Base-by-base conservation (phyloP, 495 filamentous ascomycete genomes). In the Cairneyella variabilis region DNA sequence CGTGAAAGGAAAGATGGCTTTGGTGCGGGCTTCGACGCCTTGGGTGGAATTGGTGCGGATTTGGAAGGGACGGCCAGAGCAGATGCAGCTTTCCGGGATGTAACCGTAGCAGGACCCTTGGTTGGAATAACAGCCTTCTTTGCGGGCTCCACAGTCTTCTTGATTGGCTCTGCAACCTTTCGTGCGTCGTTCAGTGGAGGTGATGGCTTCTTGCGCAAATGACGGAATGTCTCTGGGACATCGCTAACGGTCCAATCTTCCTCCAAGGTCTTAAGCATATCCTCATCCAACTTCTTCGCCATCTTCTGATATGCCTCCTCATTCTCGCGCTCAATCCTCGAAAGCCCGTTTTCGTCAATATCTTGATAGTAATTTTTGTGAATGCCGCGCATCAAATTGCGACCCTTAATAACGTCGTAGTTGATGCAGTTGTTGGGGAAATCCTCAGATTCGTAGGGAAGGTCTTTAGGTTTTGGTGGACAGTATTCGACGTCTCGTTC, bases 391-490 rank as follows among this genome's bases (percentile, higher is more conserved):
- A 86, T 86, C 20, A 90, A 69, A 57, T 92, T 93, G 53, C 77
- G 72, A 0, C 63, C 67, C 52, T 77, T 75, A 20, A 82, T 42
- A 1, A 66, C 66, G 39, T 72, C 67, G 30, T 61, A 61, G 25
- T 61, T 44, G 36, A 66, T 14, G 75, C 79, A 62, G 67, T 64
- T 71, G 40, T 85, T 79, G 12, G 80, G 82, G 47, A 90, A 79
- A 46, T 91, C 83, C 47, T 95, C 88, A 18, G 88, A 87, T 50
- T 85, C 62, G 63, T 95, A 91, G 0, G 85, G 86, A 4, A 86
- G 74, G 43, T 85, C 87, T 76, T 68, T 68, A 21, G 64, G 63
- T 48, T 61, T 59, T 55, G 72, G 79, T 55, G 75, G 73, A 20
- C 61, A 64, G 50, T 71, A 71, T 56, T 78, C 70, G 28, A 84